These are phyloP conservation scores for Penicillium aurantiogriseum DNA, from an alignment of 2,329 filamentous ascomycete species.

Conservation along the genomic window DNA sequence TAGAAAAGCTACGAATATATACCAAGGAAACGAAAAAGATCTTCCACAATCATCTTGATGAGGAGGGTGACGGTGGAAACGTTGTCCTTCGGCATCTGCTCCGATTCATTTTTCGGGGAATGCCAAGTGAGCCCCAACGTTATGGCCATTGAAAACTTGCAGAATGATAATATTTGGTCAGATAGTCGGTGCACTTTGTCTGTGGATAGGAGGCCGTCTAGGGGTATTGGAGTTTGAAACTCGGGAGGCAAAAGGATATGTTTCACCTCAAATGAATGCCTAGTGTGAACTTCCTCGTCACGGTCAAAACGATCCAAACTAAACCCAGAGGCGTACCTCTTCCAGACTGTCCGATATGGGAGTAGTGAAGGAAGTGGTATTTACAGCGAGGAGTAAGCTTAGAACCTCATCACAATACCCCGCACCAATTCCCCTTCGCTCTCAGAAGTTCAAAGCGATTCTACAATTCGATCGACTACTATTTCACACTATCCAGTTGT, in stretches of 20 bases:
- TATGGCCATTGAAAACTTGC: neutral
- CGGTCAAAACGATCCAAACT: neutral
- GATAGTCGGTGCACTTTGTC: neutral
- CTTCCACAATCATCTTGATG: neutral
- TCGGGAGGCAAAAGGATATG: neutral
- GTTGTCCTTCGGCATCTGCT: neutral
- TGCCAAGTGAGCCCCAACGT: neutral
- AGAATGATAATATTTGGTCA: neutral
- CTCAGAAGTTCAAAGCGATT: too few relatives aligned
- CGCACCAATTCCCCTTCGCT: neutral
- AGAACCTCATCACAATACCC: neutral
- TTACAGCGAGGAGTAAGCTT: too few relatives aligned
- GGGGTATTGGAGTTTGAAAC: neutral
- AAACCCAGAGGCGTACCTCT: too few relatives aligned
- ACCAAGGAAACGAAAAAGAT: neutral
- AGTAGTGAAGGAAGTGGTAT: too few relatives aligned
- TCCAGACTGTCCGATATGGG: too few relatives aligned
- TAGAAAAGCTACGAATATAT: neutral
- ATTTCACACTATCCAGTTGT: neutral
- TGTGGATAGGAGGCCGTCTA: neutral
- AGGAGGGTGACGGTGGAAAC: neutral
- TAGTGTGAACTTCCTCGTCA: neutral
- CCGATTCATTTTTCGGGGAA: neutral
- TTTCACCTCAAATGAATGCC: neutral
- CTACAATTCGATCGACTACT: neutral